Evolutionary conservation across 2,329 filamentous ascomycete species (phyloP), one percentile per base, ranked within the genome.

Genomic region (Fusarium penzigii): DNA sequence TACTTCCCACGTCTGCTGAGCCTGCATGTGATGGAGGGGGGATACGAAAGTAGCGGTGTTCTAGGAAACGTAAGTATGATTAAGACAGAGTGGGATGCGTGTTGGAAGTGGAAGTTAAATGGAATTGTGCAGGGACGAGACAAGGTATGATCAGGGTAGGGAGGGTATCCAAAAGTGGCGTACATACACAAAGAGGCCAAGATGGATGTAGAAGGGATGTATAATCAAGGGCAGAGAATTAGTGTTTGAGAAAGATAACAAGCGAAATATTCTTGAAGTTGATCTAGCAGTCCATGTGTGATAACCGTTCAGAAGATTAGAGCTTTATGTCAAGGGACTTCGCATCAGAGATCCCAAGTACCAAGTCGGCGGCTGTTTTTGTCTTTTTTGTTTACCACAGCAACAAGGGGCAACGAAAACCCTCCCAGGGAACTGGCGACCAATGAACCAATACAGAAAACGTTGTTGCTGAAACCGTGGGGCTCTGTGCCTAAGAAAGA

Each of bases 361-460:
- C 20, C 20, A 25, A 25, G 20, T 25, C 20, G 20, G 20, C 20
- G 20, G 20, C 20, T 25, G 20, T 25, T 25, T 25, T 25, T 25
- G 20, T 25, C 20, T 25, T 25, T 25, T 25, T 36, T 62, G 64
- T 68, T 68, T 68, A 62, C 66, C 66, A 64, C 63, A 68, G 66
- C 66, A 68, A 68, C 39, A 39, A 16, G 39, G 66, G 64, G 55
- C 46, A 48, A 25, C 20, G 20, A 25, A 49, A 57, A 56, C 52
- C 48, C n/a, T n/a, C 39, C 12, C 11, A 10, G 39, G 40, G 41
- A 39, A 44, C 48, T 46, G 29, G 11, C 41, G 40, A 48, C 64
- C 64, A 66, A 66, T 65, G 43, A 53, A 54, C 45, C 49, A 32
- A 42, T 17, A 40, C 36, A 29, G 42, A 45, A 39, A 48, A 47